These are phyloP conservation scores for Microcos paniculata DNA, from an alignment of 345 rosid species.

Conservation along the genomic window DNA sequence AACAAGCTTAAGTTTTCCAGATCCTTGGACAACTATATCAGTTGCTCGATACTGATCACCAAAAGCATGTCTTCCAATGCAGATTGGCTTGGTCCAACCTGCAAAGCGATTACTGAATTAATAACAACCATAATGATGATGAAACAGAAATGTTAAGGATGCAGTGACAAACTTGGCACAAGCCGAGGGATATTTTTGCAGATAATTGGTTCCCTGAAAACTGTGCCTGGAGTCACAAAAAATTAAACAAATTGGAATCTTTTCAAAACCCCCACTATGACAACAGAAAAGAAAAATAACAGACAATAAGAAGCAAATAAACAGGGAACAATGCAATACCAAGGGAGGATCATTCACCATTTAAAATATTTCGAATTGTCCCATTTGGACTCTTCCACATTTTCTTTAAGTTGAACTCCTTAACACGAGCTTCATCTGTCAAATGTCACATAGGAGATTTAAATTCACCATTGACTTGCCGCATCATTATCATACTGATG, in stretches of 20 bases:
- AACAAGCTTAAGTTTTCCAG: constrained; percentile 75
- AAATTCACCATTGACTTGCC: not conserved
- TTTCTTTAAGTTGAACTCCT: constrained; percentile 72
- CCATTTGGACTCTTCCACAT: constrained; percentile 99
- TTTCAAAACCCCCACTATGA: not conserved
- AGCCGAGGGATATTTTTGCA: constrained; percentile 80
- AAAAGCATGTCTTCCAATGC: constrained; percentile 98
- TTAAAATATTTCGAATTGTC: constrained; percentile 84
- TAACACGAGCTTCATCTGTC: constrained; percentile 81
- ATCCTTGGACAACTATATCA: constrained; percentile 64
- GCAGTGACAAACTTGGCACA: constrained; percentile 58
- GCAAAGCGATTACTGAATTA: constrained; percentile 15
- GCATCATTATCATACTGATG: not conserved
- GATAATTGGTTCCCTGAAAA: constrained; percentile 88
- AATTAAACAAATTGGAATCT: not conserved
- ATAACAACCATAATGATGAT: not conserved
- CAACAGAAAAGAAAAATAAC: not conserved
- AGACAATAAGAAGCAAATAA: not conserved
- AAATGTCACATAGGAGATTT: not conserved
- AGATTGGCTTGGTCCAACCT: constrained; percentile 95
- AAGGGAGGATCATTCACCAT: constrained; percentile 48
- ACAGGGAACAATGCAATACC: not conserved
- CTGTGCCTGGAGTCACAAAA: constrained; percentile 64
- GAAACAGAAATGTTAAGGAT: constrained; percentile 3
- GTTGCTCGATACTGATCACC: constrained; percentile 96